These are phyloP conservation scores for Pyricularia grisea DNA, from an alignment of 2,329 filamentous ascomycete genomes.

Conservation along the genomic window DNA sequence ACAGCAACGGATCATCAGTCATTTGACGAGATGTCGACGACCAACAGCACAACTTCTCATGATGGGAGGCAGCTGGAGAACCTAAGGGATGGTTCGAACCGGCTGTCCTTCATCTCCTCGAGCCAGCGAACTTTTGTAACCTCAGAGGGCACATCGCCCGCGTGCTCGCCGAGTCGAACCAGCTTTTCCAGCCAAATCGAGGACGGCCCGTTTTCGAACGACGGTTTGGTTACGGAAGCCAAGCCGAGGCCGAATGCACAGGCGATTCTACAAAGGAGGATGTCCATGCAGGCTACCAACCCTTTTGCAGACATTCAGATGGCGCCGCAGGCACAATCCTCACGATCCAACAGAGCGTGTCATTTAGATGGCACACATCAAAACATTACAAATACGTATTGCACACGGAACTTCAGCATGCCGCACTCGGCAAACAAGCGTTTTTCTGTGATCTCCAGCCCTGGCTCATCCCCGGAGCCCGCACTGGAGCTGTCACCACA, in stretches of 20 bases:
- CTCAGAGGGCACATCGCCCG: constrained; percentile 44
- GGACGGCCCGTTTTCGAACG: constrained; percentile 14
- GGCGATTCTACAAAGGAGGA: constrained; percentile 39
- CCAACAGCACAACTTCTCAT: constrained; percentile 47
- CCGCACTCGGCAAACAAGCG: constrained; percentile 35
- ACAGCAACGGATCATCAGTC: constrained; percentile 27
- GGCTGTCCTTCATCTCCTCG: constrained; percentile 51
- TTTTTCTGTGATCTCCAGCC: constrained; percentile 28
- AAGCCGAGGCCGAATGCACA: constrained; percentile 41
- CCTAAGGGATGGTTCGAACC: constrained; percentile 44
- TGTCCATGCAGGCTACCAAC: constrained; percentile 39
- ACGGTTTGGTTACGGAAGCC: constrained; percentile 17
- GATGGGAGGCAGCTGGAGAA: constrained; percentile 50
- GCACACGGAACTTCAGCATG: constrained; percentile 44
- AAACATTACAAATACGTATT: constrained; percentile 6
- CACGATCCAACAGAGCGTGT: constrained; percentile 15
- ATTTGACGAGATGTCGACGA: constrained; percentile 45
- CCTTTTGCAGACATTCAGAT: constrained; percentile 30
- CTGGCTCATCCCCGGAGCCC: constrained; percentile 5
- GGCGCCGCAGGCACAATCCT: constrained; percentile 13
- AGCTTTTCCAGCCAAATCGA: constrained; percentile 34
- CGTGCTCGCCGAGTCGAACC: constrained; percentile 42
- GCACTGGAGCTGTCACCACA: background rate
- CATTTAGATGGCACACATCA: constrained; percentile 2
- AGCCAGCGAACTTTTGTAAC: constrained; percentile 51